A percentile compares a stretch with the other conserved stretches of the same genome.
Evolutionary conservation across 352 stramenopile genomes (phyloP).

Genomic region (Paralagenidium karlingii): DNA sequence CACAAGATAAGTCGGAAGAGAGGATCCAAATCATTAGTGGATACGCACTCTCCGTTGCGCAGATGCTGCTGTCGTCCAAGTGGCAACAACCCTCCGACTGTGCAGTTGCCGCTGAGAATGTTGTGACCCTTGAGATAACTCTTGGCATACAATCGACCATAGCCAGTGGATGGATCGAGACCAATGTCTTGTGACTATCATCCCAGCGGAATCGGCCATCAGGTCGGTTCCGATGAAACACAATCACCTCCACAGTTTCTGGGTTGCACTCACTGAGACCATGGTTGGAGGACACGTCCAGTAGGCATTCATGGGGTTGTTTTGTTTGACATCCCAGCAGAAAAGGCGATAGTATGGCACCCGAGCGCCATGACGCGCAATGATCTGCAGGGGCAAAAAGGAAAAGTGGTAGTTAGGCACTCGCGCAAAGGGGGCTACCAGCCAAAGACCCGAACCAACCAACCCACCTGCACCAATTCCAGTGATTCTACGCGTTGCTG

Average conservation of each 20-base stretch:
- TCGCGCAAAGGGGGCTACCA: neutral
- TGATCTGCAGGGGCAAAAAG: conserved; percentile 15
- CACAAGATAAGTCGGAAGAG: neutral
- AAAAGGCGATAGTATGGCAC: conserved; percentile 60
- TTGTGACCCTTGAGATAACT: conserved; percentile 64
- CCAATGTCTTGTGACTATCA: conserved; percentile 63
- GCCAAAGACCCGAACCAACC: neutral
- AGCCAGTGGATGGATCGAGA: conserved; percentile 25
- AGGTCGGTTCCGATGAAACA: neutral
- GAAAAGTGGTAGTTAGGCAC: neutral
- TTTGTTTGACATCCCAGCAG: conserved; percentile 53
- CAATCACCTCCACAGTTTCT: neutral
- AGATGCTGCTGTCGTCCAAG: conserved; percentile 71
- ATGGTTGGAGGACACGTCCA: conserved; percentile 65
- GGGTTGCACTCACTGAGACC: conserved; percentile 38
- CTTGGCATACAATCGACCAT: conserved; percentile 68
- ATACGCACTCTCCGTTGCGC: conserved; percentile 38
- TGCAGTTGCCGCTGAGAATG: conserved; percentile 60
- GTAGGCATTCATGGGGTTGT: conserved; percentile 60
- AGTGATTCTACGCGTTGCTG: conserved; percentile 46
- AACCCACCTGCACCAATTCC: conserved; percentile 56
- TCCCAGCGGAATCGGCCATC: neutral
- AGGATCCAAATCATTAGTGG: neutral
- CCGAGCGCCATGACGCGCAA: conserved; percentile 64
- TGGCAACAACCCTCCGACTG: conserved; percentile 56